Evolutionary conservation across 352 stramenopile genomes (phyloP).

Genomic region (Achlya hypogyna): DNA sequence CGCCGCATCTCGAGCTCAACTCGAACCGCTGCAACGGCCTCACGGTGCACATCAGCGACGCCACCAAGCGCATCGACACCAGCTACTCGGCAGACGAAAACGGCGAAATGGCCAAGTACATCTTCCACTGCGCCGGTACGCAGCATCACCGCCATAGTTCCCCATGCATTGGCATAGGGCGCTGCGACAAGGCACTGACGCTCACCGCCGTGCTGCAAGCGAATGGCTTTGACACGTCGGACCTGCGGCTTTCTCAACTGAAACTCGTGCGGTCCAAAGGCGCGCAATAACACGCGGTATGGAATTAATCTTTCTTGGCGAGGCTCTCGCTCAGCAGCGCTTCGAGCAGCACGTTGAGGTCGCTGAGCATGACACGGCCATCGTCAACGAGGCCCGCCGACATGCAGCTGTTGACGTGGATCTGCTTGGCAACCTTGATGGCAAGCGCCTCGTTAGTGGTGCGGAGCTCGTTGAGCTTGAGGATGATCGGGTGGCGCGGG

Average conservation of each 20-base stretch:
- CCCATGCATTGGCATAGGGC: neutral
- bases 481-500: constrained; percentile 94
- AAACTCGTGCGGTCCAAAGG: neutral
- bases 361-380: constrained; percentile 92
- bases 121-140: constrained; percentile 19
- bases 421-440: constrained; percentile 84
- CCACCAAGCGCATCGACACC: constrained; percentile 1
- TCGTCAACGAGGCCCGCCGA: constrained; percentile 97
- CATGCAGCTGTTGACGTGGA: constrained; percentile 98
- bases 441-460: constrained; percentile 75
- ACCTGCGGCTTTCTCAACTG: neutral
- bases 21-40: constrained; percentile 16
- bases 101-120: constrained; percentile 11
- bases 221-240: constrained; percentile 6
- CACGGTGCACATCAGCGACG: constrained; percentile 5
- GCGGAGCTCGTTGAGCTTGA: constrained; percentile 86
- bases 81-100: neutral
- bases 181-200: constrained; percentile 16
- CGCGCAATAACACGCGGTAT: neutral
- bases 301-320: constrained; percentile 29
- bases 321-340: constrained; percentile 68
- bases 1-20: constrained; percentile 14
- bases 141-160: neutral
- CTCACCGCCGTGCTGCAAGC: constrained; percentile 2
- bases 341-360: constrained; percentile 93